A percentile compares a stretch with the other conserved stretches of the same genome.
Conservation (phyloP, 768 basidiomycete genomes). For the Suillus brevipes region DNA sequence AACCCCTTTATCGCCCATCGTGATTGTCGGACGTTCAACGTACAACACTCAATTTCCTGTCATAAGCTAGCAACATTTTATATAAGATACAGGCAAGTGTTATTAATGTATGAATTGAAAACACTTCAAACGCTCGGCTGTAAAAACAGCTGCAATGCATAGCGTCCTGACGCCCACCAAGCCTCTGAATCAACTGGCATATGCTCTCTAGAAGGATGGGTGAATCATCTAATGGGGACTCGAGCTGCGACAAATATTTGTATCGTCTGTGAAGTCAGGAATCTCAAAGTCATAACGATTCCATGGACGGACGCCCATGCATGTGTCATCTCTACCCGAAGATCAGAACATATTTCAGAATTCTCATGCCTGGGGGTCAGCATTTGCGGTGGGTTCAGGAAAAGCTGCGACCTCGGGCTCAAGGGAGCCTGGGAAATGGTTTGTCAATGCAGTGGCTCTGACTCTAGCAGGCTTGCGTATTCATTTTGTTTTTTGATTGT, state of each 20-base stretch:
- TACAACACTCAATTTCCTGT: neutral
- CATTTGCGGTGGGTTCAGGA: too few species aligned
- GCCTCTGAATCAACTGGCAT: neutral
- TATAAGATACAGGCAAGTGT: neutral
- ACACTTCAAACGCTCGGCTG: neutral
- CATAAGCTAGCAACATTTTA: neutral
- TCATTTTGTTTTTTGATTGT: too few species aligned
- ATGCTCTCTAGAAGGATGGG: neutral
- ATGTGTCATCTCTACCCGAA: too few species aligned
- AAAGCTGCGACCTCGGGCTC: too few species aligned
- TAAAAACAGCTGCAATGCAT: neutral
- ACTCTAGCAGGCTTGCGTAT: too few species aligned
- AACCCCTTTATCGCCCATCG: neutral
- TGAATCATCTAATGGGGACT: neutral
- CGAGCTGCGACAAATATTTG: neutral
- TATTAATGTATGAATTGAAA: neutral
- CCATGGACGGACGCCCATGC: neutral
- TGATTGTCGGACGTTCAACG: neutral
- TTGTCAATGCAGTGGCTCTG: too few species aligned
- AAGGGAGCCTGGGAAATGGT: too few species aligned
- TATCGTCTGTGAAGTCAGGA: too few species aligned
- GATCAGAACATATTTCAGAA: too few species aligned
- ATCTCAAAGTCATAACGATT: neutral
- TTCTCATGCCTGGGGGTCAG: too few species aligned
- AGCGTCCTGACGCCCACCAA: neutral